These are phyloP conservation scores for Populus alba DNA, from an alignment of 345 rosid species.

Conservation along the genomic window DNA sequence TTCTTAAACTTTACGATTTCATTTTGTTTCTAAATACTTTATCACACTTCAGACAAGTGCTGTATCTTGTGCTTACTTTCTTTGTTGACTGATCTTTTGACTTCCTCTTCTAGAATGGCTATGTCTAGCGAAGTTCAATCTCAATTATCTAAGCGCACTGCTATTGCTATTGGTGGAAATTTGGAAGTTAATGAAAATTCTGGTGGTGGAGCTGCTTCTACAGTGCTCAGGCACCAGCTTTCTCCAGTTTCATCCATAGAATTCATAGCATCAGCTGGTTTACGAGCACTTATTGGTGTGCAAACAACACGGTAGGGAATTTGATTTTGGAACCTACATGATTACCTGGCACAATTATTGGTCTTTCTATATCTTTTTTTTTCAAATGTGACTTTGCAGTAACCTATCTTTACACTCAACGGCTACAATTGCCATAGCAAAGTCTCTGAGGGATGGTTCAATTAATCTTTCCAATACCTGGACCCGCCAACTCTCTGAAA, in stretches of 20 bases:
- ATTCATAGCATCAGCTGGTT: constrained; percentile 72
- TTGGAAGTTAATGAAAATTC: constrained; percentile 63
- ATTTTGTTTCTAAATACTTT: not conserved
- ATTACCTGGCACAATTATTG: not conserved
- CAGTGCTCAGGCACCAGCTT: constrained; percentile 60
- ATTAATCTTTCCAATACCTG: constrained; percentile 85
- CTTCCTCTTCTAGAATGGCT: constrained; percentile 62
- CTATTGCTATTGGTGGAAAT: constrained; percentile 69
- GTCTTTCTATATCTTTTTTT: constrained; percentile 10
- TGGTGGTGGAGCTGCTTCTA: constrained; percentile 72
- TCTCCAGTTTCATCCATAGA: constrained; percentile 79
- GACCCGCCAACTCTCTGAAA: constrained; percentile 87
- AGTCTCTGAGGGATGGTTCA: constrained; percentile 89
- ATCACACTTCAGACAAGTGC: not conserved
- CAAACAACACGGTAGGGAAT: constrained; percentile 71
- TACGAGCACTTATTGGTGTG: constrained; percentile 67
- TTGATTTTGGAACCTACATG: constrained; percentile 8
- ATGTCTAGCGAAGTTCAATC: constrained; percentile 83
- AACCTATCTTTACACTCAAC: constrained; percentile 77
- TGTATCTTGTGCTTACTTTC: not conserved
- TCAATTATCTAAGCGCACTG: constrained; percentile 68
- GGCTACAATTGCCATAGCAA: constrained; percentile 63
- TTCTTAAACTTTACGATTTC: not conserved
- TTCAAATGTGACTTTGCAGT: constrained; percentile 33
- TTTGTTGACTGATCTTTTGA: constrained; percentile 14